Percentiles rank a stretch among this genome's conserved stretches.
phyloP scores from a whole-genome alignment of 495 filamentous ascomycete genomes.

The Haplographium delicatum region DNA sequence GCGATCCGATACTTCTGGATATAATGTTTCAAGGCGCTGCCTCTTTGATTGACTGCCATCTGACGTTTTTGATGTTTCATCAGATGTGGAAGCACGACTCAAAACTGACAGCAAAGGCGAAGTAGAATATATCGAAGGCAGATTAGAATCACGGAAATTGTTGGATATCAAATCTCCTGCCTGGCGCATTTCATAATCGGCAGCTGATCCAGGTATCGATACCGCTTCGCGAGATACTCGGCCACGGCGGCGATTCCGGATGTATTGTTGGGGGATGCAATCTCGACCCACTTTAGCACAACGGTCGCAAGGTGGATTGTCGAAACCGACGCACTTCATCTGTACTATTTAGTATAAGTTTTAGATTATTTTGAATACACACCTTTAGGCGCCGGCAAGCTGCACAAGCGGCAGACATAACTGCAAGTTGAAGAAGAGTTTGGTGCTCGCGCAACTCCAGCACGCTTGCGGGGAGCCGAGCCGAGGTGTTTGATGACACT shows the following conservation, averaged over 20 bases:
- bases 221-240: not conserved
- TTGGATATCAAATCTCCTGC: not conserved
- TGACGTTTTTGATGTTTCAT: not conserved
- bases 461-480: too few relatives aligned
- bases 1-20: not conserved
- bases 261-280: not conserved
- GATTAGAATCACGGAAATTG: not conserved
- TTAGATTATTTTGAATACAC: not conserved
- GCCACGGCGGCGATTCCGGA: not conserved
- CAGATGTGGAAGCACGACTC: not conserved
- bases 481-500: too few relatives aligned
- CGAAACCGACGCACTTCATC: conserved; percentile 7
- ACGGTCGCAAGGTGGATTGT: conserved; percentile 1
- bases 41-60: not conserved
- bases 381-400: not conserved
- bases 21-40: not conserved
- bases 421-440: too few relatives aligned
- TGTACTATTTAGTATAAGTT: not conserved
- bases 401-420: too few relatives aligned
- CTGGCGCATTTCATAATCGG: not conserved
- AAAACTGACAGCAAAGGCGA: not conserved
- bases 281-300: conserved; percentile 1
- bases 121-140: conserved; percentile 2
- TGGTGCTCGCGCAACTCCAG: too few relatives aligned
- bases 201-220: not conserved